phyloP scores from a whole-genome alignment of 106 monocot species.

The Dioscorea dumetorum region DNA sequence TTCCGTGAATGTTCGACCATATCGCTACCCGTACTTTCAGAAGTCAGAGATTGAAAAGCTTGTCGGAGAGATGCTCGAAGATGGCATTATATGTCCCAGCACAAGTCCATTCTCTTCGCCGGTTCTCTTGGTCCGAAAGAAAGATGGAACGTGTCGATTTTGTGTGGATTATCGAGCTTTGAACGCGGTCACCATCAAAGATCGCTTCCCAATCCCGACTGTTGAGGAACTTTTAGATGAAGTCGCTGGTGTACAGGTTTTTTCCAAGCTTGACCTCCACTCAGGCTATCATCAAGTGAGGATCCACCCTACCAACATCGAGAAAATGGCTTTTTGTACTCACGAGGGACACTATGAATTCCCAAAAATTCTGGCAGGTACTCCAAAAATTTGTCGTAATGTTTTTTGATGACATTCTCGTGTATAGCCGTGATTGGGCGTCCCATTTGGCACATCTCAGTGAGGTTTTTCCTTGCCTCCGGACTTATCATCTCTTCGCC shows the following conservation, averaged over 20 bases:
- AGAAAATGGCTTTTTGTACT: neutral
- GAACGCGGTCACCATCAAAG: neutral
- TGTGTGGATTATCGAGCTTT: conserved; percentile 1
- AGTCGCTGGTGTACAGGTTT: neutral
- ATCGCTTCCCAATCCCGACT: conserved; percentile 7
- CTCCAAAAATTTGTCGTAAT: neutral
- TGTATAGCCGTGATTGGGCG: neutral
- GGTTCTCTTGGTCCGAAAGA: conserved; percentile 1
- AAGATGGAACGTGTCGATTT: neutral
- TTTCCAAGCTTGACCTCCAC: conserved; percentile 11
- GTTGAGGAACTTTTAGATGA: conserved; percentile 15
- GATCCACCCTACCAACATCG: neutral
- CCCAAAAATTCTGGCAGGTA: neutral
- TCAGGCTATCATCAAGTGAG: conserved; percentile 10
- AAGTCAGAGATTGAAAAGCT: conserved; percentile 6
- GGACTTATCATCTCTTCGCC: too few species aligned
- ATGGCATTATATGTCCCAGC: neutral
- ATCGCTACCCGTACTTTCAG: neutral
- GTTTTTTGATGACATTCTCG: conserved; percentile 4
- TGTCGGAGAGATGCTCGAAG: neutral
- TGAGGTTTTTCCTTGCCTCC: neutral
- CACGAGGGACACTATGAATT: neutral
- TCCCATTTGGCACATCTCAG: neutral
- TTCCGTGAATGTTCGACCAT: neutral
- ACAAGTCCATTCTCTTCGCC: neutral